Conservation (phyloP, 208 protist genomes). For the Angomonas ambiguus region DNA sequence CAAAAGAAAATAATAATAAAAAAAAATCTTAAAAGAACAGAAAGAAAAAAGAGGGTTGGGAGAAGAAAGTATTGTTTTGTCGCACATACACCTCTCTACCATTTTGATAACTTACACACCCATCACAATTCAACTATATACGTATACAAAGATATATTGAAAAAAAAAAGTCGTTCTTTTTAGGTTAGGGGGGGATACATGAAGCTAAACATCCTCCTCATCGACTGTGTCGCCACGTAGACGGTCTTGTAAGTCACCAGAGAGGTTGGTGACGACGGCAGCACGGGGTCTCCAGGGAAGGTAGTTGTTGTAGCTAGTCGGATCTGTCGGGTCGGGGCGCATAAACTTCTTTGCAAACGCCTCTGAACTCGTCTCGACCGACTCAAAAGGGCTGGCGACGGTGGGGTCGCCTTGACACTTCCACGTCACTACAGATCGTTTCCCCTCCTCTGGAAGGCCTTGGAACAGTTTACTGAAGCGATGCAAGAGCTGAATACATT, state of each 20-base stretch:
- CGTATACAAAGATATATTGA: too few species aligned
- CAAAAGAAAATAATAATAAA: slow-evolving; percentile 10
- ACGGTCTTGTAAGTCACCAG: slow-evolving; percentile 14
- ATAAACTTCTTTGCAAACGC: slow-evolving; percentile 60
- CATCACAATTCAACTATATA: too few species aligned
- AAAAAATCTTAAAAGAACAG: slow-evolving; percentile 16
- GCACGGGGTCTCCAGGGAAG: slow-evolving; percentile 56
- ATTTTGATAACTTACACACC: too few species aligned
- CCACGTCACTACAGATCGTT: slow-evolving; percentile 36
- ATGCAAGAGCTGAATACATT: slow-evolving; percentile 63
- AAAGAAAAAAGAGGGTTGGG: too few species aligned
- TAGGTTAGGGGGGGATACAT: background rate
- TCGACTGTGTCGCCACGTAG: background rate
- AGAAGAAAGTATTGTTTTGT: too few species aligned
- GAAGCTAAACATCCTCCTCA: background rate
- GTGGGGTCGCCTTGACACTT: slow-evolving; percentile 53
- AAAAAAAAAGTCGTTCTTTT: background rate
- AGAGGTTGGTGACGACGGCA: slow-evolving; percentile 60
- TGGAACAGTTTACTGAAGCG: slow-evolving; percentile 51
- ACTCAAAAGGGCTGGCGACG: slow-evolving; percentile 66
- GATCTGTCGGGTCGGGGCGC: slow-evolving; percentile 69
- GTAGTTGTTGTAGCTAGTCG: slow-evolving; percentile 67
- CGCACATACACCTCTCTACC: too few species aligned
- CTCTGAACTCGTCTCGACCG: slow-evolving; percentile 60
- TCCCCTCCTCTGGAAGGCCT: background rate